Conservation (phyloP, 805 yeast genomes). For the Metschnikowia colocasiae region DNA sequence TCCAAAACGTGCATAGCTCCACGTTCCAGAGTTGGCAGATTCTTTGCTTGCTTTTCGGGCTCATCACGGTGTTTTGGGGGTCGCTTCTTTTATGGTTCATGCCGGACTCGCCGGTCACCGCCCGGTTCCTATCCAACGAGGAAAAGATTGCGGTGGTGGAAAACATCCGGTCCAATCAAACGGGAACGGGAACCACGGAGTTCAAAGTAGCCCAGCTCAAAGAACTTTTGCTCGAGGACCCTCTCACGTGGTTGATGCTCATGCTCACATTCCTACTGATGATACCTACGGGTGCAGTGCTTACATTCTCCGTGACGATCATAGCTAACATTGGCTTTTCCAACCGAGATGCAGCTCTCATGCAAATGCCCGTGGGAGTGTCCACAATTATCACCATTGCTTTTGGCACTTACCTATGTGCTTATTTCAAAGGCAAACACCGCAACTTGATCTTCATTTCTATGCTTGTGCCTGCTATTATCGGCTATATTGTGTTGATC, state of each 20-base stretch:
- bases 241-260: constrained; percentile 48
- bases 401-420: constrained; percentile 30
- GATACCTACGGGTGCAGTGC: constrained; percentile 50
- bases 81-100: constrained; percentile 37
- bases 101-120: constrained; percentile 46
- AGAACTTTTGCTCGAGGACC: constrained; percentile 45
- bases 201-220: constrained; percentile 44
- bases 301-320: constrained; percentile 50
- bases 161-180: constrained; percentile 45
- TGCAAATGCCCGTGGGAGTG: constrained; percentile 59
- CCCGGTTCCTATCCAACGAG: constrained; percentile 35
- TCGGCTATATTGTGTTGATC: constrained; percentile 42
- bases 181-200: constrained; percentile 49
- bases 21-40: constrained; percentile 57
- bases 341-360: constrained; percentile 40
- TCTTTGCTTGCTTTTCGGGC: constrained; percentile 54
- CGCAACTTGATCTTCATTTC: constrained; percentile 28
- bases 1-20: constrained; percentile 44
- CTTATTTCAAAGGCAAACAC: constrained; percentile 20
- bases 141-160: constrained; percentile 43
- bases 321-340: constrained; percentile 51
- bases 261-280: constrained; percentile 43
- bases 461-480: constrained; percentile 33
- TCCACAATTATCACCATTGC: constrained; percentile 30
- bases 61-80: constrained; percentile 51